phyloP scores from a whole-genome alignment of 768 basidiomycete species.

The Xerocomellus intermedius region DNA sequence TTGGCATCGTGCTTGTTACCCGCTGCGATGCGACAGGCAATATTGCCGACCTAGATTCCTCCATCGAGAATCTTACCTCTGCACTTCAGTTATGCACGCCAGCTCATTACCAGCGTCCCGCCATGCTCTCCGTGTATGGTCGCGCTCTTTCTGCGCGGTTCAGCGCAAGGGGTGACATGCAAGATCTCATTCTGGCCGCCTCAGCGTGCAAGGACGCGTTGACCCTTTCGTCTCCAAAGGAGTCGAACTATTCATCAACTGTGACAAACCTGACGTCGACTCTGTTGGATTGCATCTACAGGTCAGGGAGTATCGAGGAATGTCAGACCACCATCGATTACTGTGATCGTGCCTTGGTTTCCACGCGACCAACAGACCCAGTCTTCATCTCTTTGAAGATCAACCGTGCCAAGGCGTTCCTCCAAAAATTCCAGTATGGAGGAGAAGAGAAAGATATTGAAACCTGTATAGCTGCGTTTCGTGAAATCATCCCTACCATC shows the following conservation, averaged over 20 bases:
- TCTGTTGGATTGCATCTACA: constrained; percentile 10
- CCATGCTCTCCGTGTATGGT: constrained; percentile 12
- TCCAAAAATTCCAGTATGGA: constrained; percentile 7
- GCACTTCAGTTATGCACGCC: constrained; percentile 14
- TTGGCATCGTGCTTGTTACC: constrained; percentile 2
- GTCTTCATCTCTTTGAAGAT: constrained; percentile 1
- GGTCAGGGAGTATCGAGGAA: constrained; percentile 13
- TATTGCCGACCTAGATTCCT: constrained; percentile 14
- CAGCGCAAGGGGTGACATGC: constrained; percentile 7
- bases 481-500: constrained; percentile 11
- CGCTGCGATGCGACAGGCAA: constrained; percentile 12
- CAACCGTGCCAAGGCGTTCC: constrained; percentile 17
- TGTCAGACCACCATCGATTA: constrained; percentile 16
- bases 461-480: constrained; percentile 11
- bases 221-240: neutral
- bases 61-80: constrained; percentile 15
- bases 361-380: neutral
- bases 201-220: constrained; percentile 20
- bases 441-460: constrained; percentile 9
- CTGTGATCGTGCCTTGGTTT: constrained; percentile 20
- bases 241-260: neutral
- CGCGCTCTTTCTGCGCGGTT: constrained; percentile 16
- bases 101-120: constrained; percentile 1
- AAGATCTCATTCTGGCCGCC: constrained; percentile 15
- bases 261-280: constrained; percentile 2